A percentile compares a stretch with the other conserved stretches of the same genome.
Evolutionary conservation across 2,329 filamentous ascomycete genomes (phyloP).

Genomic region (Reticulascus tulasneorum): DNA sequence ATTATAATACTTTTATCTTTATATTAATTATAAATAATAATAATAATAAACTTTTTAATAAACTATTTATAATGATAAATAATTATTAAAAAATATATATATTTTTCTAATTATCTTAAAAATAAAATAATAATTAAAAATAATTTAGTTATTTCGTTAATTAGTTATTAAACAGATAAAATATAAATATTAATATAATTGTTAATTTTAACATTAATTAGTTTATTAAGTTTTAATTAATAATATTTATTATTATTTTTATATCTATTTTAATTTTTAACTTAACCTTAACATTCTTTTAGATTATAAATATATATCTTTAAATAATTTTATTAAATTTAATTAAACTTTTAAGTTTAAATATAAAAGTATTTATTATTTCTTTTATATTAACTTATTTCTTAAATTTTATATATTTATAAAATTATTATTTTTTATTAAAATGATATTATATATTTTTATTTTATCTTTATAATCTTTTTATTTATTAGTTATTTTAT

Average conservation of each 20-base stretch:
- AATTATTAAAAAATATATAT: not conserved
- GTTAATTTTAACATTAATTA: not conserved
- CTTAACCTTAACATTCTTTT: not conserved
- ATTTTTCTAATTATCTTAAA: not conserved
- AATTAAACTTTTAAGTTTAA: not conserved
- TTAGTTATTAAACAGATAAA: too few relatives aligned
- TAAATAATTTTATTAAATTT: not conserved
- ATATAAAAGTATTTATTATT: not conserved
- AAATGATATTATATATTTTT: too few relatives aligned
- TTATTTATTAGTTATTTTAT: too few relatives aligned
- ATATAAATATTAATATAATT: slow-evolving; percentile 1
- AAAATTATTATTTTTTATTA: not conserved
- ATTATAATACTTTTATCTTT: too few relatives aligned
- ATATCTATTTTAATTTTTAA: not conserved
- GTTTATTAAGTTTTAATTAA: too few relatives aligned
- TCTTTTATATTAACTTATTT: not conserved
- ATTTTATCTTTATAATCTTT: not conserved
- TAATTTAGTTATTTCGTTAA: not conserved
- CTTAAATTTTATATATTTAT: not conserved
- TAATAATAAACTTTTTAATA: too few relatives aligned
- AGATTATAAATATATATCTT: not conserved
- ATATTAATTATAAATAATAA: too few relatives aligned
- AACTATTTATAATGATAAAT: not conserved
- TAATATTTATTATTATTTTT: too few relatives aligned
- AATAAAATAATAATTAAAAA: not conserved